Evolutionary conservation across 106 monocot species (phyloP), one percentile per base, ranked within the genome.

Genomic region (Acorus calamus): DNA sequence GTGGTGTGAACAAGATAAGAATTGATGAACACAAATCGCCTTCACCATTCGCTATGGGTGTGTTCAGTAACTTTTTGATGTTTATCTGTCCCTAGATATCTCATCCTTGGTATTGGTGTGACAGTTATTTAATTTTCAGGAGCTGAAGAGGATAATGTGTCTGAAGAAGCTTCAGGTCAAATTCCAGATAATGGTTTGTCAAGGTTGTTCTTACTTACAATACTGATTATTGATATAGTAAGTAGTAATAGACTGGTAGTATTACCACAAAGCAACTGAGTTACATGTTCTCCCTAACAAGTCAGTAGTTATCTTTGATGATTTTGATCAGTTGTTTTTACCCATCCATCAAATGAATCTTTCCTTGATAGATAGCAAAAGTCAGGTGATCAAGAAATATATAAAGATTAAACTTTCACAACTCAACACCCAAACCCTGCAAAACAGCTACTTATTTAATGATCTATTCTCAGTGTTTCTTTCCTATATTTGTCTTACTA

Each of bases 121-220:
- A 12, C 14, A 13, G 6, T 7, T 46, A 12, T 7, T 62, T 7
- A 74, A 67, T 52, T 59, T 67, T 77, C 65, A 92, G 91, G 71
- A 72, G 64, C 60, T 42, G 73, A 61, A 69, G 81, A 86, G 70
- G 56, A 65, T 59, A 51, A 49, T 57, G 63, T 11, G 14, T 63
- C 69, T 6, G 53, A 59, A 67, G 70, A 76, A 49, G 52, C n/a
- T 55, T 69, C 70, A 48, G 74, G 74, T 41, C 73, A 80, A 68
- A 73, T 52, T 48, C 70, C 71, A 57, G 82, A 94, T 11, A 78
- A 85, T 49, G 72, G 65, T 63, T 80, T 91, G 64, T 76, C 59
- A 57, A 87, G 96, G 96, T 96, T 53, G 49, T 72, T 66, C 6
- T 28, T 28, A 28, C 28, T 28, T 28, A 28, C 28, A 28, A 28